phyloP scores from a whole-genome alignment of 495 filamentous ascomycete species.

The Penicillium arizonense region DNA sequence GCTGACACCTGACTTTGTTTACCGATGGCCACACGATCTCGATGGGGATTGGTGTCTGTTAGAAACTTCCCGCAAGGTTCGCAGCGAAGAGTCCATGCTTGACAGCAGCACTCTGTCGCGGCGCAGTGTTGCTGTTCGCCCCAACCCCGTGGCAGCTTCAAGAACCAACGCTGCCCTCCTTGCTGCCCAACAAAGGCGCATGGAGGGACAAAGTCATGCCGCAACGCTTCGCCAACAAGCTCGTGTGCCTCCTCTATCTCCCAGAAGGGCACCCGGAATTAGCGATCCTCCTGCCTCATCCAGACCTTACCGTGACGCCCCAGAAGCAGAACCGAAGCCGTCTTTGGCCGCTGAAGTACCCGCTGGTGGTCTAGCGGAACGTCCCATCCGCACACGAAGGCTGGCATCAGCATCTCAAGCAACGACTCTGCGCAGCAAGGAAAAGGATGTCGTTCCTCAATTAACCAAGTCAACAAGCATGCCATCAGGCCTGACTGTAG shows the following conservation, averaged over 20 bases:
- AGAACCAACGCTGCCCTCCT: conserved; percentile 42
- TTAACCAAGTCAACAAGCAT: conserved; percentile 31
- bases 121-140: conserved; percentile 26
- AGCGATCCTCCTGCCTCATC: conserved; percentile 21
- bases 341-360: conserved; percentile 1
- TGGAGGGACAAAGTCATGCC: conserved; percentile 45
- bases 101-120: conserved; percentile 35
- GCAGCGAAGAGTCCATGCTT: conserved; percentile 27
- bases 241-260: conserved; percentile 26
- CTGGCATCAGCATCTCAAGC: conserved; percentile 40
- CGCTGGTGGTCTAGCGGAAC: conserved; percentile 39
- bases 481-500: conserved; percentile 36
- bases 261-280: conserved; percentile 30
- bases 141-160: conserved; percentile 26
- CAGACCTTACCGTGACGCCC: conserved; percentile 17
- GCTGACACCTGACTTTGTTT: conserved; percentile 65
- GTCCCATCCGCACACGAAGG: conserved; percentile 40
- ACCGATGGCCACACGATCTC: conserved; percentile 45
- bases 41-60: conserved; percentile 44
- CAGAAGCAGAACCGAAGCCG: conserved; percentile 14
- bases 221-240: conserved; percentile 49
- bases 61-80: conserved; percentile 27
- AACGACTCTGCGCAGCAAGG: conserved; percentile 27
- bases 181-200: conserved; percentile 42
- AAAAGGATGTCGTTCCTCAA: conserved; percentile 26